phyloP scores from a whole-genome alignment of 257 asterid genomes.

The Agastache rugosa region DNA sequence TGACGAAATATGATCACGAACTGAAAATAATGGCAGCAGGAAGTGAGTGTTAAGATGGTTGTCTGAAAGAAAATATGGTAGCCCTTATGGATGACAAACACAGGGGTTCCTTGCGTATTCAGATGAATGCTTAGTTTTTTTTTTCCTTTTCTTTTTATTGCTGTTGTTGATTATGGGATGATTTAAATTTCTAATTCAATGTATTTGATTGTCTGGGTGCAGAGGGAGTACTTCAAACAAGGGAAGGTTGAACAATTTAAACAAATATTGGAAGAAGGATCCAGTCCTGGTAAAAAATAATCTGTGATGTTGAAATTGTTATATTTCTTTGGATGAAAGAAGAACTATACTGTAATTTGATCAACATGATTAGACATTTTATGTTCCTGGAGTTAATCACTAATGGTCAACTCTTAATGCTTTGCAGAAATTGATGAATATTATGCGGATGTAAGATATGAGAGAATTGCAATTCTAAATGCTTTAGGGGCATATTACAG shows the following conservation, averaged over 20 bases:
- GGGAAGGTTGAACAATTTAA: constrained; percentile 89
- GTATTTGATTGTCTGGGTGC: constrained; percentile 42
- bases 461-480: constrained; percentile 94
- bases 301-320: background rate
- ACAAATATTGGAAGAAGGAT: constrained; percentile 97
- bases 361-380: constrained; percentile 8
- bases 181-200: constrained; percentile 21
- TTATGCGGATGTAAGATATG: constrained; percentile 95
- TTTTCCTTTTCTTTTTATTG: background rate
- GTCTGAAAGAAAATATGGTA: background rate
- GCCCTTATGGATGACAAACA: background rate
- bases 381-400: constrained; percentile 18
- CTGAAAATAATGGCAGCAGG: constrained; percentile 4
- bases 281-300: constrained; percentile 79
- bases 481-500: constrained; percentile 98
- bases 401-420: constrained; percentile 32
- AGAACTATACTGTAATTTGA: constrained; percentile 24
- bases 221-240: constrained; percentile 99
- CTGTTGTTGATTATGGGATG: background rate
- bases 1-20: background rate
- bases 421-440: constrained; percentile 95
- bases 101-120: background rate
- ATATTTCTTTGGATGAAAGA: constrained; percentile 30
- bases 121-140: background rate
- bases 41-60: too few relatives aligned